phyloP scores from a whole-genome alignment of 1,139 yeast genomes.

The Lodderomyces margitis region DNA sequence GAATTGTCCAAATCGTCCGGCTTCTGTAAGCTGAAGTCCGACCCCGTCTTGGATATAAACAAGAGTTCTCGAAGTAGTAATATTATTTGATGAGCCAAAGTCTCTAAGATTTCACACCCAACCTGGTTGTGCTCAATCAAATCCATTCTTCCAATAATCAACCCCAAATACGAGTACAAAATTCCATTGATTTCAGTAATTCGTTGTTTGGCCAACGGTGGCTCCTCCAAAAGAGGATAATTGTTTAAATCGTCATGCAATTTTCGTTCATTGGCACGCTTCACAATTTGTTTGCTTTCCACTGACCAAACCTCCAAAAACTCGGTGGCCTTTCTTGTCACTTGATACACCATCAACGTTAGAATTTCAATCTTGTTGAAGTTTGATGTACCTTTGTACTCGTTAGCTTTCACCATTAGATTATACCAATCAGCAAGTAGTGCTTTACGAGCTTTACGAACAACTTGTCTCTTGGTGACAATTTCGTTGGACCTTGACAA shows the following conservation, averaged over 20 bases:
- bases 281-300: constrained; percentile 47
- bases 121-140: constrained; percentile 68
- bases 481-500: constrained; percentile 79
- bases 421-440: constrained; percentile 90
- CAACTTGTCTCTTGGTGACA: constrained; percentile 66
- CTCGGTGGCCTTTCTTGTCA: constrained; percentile 66
- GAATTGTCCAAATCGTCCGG: constrained; percentile 53
- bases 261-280: constrained; percentile 23
- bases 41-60: constrained; percentile 58
- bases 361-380: constrained; percentile 66
- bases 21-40: constrained; percentile 39
- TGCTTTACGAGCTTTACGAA: constrained; percentile 73
- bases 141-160: constrained; percentile 71
- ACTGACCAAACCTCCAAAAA: constrained; percentile 76
- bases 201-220: constrained; percentile 71
- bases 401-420: constrained; percentile 82
- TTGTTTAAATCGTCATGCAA: constrained; percentile 37
- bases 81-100: constrained; percentile 66
- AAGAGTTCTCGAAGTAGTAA: constrained; percentile 61
- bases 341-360: constrained; percentile 71
- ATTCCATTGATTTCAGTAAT: constrained; percentile 74
- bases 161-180: constrained; percentile 65
- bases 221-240: constrained; percentile 44
- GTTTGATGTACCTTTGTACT: constrained; percentile 70
- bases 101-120: constrained; percentile 67